Conservation (phyloP, 768 basidiomycete genomes). For the Rhodotorula graminis region DNA sequence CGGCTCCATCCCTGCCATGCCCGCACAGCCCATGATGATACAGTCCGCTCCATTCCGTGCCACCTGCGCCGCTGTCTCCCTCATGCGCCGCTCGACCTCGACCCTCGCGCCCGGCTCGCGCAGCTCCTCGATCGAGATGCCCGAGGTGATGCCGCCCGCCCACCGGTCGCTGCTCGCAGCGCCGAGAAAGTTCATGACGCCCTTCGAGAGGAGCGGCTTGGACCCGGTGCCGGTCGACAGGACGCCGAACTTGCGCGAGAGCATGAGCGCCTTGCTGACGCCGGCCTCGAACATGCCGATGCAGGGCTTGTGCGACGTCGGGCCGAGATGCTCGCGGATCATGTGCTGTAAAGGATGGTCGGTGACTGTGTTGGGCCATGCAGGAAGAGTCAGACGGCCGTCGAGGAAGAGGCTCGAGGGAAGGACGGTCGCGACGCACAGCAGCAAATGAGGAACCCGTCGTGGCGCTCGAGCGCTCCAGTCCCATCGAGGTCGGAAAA, state of each 20-base stretch:
- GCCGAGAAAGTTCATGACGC: slow-evolving; percentile 36
- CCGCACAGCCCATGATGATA: slow-evolving; percentile 39
- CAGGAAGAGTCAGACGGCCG: not conserved
- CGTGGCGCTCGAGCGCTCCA: slow-evolving; percentile 10
- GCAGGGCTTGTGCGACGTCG: slow-evolving; percentile 22
- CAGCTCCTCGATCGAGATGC: slow-evolving; percentile 33
- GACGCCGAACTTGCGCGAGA: slow-evolving; percentile 31
- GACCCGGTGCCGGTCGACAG: slow-evolving; percentile 31
- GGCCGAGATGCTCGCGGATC: slow-evolving; percentile 40
- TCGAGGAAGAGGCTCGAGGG: not conserved
- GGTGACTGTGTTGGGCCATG: slow-evolving; percentile 27
- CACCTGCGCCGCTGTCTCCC: slow-evolving; percentile 24
- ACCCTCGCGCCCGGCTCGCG: slow-evolving; percentile 2
- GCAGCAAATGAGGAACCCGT: slow-evolving; percentile 40
- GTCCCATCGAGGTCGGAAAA: slow-evolving; percentile 29
- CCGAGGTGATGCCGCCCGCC: slow-evolving; percentile 30
- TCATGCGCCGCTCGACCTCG: slow-evolving; percentile 31
- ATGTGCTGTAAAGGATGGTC: slow-evolving; percentile 41
- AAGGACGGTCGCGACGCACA: slow-evolving; percentile 19
- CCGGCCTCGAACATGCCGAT: slow-evolving; percentile 41
- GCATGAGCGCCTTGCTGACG: slow-evolving; percentile 26
- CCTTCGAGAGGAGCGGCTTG: slow-evolving; percentile 36
- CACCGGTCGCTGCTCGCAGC: slow-evolving; percentile 26
- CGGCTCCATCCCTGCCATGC: slow-evolving; percentile 36
- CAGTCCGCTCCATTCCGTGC: slow-evolving; percentile 26